Percentiles rank a stretch among this genome's conserved stretches.
phyloP scores from a whole-genome alignment of 2,329 filamentous ascomycete genomes.

The Epichloe typhina region DNA sequence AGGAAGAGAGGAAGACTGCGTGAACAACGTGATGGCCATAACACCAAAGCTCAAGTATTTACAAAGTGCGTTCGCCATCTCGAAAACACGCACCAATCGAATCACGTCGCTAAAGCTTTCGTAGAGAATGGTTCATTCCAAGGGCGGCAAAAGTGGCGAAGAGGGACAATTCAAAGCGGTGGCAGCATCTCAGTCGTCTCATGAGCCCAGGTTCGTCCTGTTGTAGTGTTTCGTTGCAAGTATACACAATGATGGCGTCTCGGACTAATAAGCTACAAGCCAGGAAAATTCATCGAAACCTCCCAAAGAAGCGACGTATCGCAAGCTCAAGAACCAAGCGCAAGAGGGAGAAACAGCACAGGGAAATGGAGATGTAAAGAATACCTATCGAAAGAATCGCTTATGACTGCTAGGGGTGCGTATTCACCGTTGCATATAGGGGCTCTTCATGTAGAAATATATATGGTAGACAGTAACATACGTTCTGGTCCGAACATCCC shows the following conservation, averaged over 20 bases:
- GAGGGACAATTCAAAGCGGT: slow-evolving; percentile 1
- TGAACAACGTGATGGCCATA: background rate
- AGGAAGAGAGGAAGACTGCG: background rate
- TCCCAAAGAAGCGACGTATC: background rate
- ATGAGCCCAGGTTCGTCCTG: background rate
- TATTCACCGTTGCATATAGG: no score
- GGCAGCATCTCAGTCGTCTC: background rate
- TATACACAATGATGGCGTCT: background rate
- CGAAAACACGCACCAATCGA: background rate
- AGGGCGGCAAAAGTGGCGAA: background rate
- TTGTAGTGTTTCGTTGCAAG: background rate
- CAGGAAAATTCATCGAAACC: slow-evolving; percentile 1
- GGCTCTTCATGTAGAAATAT: no score
- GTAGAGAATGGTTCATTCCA: background rate
- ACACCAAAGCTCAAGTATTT: background rate
- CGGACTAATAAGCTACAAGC: background rate
- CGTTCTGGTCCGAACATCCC: no score
- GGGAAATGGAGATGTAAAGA: background rate
- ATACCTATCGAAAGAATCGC: no score
- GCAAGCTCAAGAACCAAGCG: background rate
- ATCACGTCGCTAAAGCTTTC: background rate
- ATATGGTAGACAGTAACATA: no score
- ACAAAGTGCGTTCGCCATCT: background rate
- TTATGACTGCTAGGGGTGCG: no score
- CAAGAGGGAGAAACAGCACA: background rate